Evolutionary conservation across 768 basidiomycete species (phyloP), one percentile per base, ranked within the genome.

Genomic region (Kwoniella sp.): DNA sequence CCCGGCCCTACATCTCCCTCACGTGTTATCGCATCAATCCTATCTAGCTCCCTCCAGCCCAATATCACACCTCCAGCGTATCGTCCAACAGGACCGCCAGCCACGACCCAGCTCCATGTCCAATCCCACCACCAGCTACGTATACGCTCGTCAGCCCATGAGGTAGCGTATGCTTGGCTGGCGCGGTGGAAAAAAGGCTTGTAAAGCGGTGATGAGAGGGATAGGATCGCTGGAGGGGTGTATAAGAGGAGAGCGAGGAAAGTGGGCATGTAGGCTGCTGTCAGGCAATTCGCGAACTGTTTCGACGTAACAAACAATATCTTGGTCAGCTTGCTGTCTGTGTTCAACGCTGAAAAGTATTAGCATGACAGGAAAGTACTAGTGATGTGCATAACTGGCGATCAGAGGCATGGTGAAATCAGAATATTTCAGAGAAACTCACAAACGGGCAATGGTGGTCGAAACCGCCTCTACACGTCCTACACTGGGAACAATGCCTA

Each of bases 391-490:
- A 33, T 13, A 5, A 33, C 13, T 33, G 13, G 7, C 33, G 33
- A 33, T 33, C 33, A 5, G 13, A 13, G 33, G 33, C 33, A 13
- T 5, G 5, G 33, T 33, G 33, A 33, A 5, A 33, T 33, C 33
- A 33, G 7, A 33, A 33, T 5, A 33, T 5, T 5, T 6, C 33
- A 33, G 33, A 33, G 5, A 13, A 33, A 67, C 74, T 63, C 22
- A 76, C 74, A 50, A 73, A 77, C 17, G 75, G 71, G 67, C 80
- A 82, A 69, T 79, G 78, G 60, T 82, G 81, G 68, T 82, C 81
- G 57, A 79, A 81, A 5, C 75, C 78, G 0, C 66, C 61, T 37
- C 80, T 66, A 65, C 81, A 82, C 19, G 63, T 59, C 9, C 67
- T 64, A 52, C 80, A 81, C 24, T 73, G 65, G 9, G 68, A 73